A percentile compares a stretch with the other conserved stretches of the same genome.
Evolutionary conservation across 2,329 filamentous ascomycete genomes (phyloP).

Genomic region (Leptographium flavum): DNA sequence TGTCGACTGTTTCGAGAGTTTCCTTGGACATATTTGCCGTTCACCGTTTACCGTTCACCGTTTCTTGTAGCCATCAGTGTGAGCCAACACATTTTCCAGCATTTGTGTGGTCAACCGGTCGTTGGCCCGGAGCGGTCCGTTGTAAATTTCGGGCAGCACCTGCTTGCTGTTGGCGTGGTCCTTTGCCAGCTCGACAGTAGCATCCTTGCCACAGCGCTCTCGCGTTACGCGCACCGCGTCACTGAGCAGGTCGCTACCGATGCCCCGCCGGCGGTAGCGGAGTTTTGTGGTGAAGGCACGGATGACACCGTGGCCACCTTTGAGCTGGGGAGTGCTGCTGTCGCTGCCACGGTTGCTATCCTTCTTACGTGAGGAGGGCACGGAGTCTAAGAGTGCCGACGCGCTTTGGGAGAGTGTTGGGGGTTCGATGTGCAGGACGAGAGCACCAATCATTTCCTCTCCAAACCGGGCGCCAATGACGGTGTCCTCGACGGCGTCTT

Average conservation of each 20-base stretch:
- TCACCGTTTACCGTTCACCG: too few relatives aligned
- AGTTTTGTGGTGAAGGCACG: constrained; percentile 69
- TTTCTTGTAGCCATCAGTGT: constrained; percentile 33
- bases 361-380: neutral
- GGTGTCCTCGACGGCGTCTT: constrained; percentile 29
- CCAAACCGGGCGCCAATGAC: constrained; percentile 55
- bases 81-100: constrained; percentile 34
- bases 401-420: neutral
- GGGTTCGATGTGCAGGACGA: constrained; percentile 53
- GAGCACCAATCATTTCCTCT: constrained; percentile 52
- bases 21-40: too few relatives aligned
- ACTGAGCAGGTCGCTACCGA: constrained; percentile 58
- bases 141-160: constrained; percentile 49
- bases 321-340: constrained; percentile 24
- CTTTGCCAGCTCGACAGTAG: constrained; percentile 55
- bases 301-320: constrained; percentile 54
- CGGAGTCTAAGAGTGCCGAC: neutral
- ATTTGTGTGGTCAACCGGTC: constrained; percentile 43
- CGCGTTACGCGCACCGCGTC: constrained; percentile 56
- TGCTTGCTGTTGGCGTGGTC: constrained; percentile 63
- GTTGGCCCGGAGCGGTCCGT: constrained; percentile 40
- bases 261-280: constrained; percentile 53
- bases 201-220: constrained; percentile 53
- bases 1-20: neutral
- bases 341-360: constrained; percentile 10